Conservation (phyloP, 495 filamentous ascomycete species). For the Aspergillus avenaceus region DNA sequence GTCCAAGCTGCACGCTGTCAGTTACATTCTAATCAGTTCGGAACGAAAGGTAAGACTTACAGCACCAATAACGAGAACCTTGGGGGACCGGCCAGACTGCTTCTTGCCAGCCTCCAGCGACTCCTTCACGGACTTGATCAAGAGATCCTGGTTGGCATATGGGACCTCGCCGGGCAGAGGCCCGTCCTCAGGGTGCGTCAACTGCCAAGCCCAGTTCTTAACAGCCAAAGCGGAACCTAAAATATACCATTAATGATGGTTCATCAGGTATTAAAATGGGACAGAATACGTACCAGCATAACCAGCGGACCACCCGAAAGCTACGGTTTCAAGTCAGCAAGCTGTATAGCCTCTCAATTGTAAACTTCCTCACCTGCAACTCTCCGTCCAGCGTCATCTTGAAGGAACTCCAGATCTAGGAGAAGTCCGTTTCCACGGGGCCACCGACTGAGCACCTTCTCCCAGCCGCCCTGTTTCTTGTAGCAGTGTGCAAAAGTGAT, state of each 20-base stretch:
- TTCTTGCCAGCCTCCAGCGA: constrained; percentile 57
- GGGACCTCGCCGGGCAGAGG: constrained; percentile 63
- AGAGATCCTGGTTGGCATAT: constrained; percentile 71
- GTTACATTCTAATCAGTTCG: background rate
- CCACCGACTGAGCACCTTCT: constrained; percentile 75
- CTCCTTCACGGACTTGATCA: constrained; percentile 71
- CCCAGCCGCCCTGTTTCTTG: constrained; percentile 87
- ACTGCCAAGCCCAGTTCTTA: constrained; percentile 86
- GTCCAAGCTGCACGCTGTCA: constrained; percentile 51
- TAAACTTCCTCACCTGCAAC: constrained; percentile 53
- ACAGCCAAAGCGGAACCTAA: constrained; percentile 66
- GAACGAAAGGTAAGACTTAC: constrained; percentile 23
- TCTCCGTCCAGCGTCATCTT: constrained; percentile 69
- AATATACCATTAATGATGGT: background rate
- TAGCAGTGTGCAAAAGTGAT: constrained; percentile 84
- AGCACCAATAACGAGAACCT: constrained; percentile 58
- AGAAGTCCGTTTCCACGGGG: constrained; percentile 77
- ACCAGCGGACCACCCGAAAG: constrained; percentile 74
- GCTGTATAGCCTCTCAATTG: constrained; percentile 28
- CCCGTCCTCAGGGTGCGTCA: constrained; percentile 59
- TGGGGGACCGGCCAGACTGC: constrained; percentile 46
- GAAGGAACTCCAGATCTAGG: constrained; percentile 89
- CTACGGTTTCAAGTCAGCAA: constrained; percentile 15
- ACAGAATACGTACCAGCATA: constrained; percentile 54
- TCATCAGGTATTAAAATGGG: background rate